Evolutionary conservation across 2,329 filamentous ascomycete genomes (phyloP), one percentile per base, ranked within the genome.

Genomic region (Alternaria alternata): DNA sequence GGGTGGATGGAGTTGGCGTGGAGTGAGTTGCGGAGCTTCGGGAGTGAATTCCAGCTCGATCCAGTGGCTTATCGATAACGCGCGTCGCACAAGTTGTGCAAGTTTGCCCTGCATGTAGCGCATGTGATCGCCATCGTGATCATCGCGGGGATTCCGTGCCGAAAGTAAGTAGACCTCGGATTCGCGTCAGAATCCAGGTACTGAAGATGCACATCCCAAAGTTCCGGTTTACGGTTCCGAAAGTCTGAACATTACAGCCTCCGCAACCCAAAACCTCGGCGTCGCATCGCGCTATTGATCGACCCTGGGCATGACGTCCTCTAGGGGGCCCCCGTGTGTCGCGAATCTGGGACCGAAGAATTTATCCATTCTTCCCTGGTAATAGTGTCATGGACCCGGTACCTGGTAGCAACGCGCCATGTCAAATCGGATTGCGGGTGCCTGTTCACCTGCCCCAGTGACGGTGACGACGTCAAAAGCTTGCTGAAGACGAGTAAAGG

Each of bases 11-110:
- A 41, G 28, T 39, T 39, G 41, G 38, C 47, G 60, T 47, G 36
- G 42, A 48, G 24, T 32, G 39, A 51, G 47, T 26, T 49, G 46
- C 14, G 36, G 38, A 51, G 52, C 28, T 52, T 51, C 20, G 48
- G 43, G 43, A 38, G 42, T 41, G 55, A n/a, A 32, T 26, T 58
- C 38, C 32, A 44, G 30, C 42, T n/a, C 32, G 32, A 49, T 46
- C 51, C 14, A 42, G 39, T 4, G 11, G 32, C 57, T 59, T 60
- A 60, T 60, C 57, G 57, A 60, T 60, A 59, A 43, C 24, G 9
- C 12, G 5, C 46, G 12, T 24, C 34, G 41, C 26, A 54, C 12
- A 32, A 20, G 14, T 43, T 28, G 51, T 46, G 51, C 51, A 43
- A 34, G 32, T 30, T 38, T 24, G 28, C 39, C 39, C 51, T 54